phyloP scores from a whole-genome alignment of 495 filamentous ascomycete genomes.

The Aspergillus saccharolyticus region DNA sequence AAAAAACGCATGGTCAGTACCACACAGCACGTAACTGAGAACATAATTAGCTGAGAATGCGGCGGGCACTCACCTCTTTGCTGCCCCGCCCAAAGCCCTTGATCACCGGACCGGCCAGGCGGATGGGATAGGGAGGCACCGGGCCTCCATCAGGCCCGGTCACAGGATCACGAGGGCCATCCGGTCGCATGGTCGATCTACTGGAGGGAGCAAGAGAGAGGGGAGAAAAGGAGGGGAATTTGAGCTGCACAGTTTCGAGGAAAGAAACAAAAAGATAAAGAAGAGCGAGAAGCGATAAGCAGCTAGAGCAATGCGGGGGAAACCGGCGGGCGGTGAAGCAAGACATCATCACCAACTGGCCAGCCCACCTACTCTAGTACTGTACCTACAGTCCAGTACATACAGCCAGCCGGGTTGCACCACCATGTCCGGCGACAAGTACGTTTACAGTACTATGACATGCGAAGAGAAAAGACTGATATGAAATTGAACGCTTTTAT shows the following conservation, averaged over 20 bases:
- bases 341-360: slow-evolving; percentile 2
- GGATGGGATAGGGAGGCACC: slow-evolving; percentile 70
- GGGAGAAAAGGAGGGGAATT: not conserved
- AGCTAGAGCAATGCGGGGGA: not conserved
- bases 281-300: slow-evolving; percentile 5
- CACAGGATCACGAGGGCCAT: slow-evolving; percentile 52
- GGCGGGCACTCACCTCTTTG: slow-evolving; percentile 57
- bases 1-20: slow-evolving; percentile 1
- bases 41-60: not conserved
- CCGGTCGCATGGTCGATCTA: slow-evolving; percentile 31
- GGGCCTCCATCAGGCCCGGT: slow-evolving; percentile 70
- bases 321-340: not conserved
- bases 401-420: too few species aligned
- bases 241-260: not conserved
- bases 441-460: too few species aligned
- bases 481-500: not conserved
- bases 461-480: too few species aligned
- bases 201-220: not conserved
- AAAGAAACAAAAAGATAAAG: not conserved
- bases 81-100: slow-evolving; percentile 91
- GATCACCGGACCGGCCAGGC: slow-evolving; percentile 76
- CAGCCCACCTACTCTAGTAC: not conserved
- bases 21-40: not conserved
- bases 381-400: too few species aligned
- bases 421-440: too few species aligned